Evolutionary conservation across 371 early-diverging fungal species (phyloP), one percentile per base, ranked within the genome.

Genomic region (Mortierella sp.): DNA sequence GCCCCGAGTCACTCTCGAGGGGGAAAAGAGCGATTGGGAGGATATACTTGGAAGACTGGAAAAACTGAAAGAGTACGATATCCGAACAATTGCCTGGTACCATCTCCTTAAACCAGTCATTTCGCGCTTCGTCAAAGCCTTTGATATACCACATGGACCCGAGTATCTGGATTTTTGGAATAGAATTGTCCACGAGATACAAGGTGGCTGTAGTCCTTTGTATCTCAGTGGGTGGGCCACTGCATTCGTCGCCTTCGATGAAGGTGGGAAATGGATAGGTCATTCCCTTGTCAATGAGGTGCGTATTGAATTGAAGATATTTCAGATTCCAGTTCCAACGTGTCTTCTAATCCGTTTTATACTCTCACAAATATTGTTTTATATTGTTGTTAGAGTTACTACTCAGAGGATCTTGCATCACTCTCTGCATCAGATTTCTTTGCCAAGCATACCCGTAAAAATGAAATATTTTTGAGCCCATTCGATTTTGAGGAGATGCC

Each of bases 1-100:
- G 13, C 79, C 79, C 21, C 66, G 66, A 21, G 75, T 78, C 15
- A 74, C 75, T 38, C 69, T 78, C 3, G 70, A 69, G 21, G 79
- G 76, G 0, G 68, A 67, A 57, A 68, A 64, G 21, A 48, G 61
- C 28, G 67, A 77, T 65, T 77, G 72, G 77, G 47, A 66, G 57
- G 58, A 78, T n/a, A n/a, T 78, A 36, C 70, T 63, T 40, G 52
- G 45, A 24, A 76, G 63, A 52, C 28, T 67, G 4, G 63, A 55
- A 50, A 67, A 78, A 66, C 63, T 78, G 62, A 59, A 32, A 36
- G 70, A 65, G 33, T 73, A 73, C 40, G 75, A 75, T 41, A 58
- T 69, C 38, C 48, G 65, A 9, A 61, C 69, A 43, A 73, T 53
- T 38, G 62, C 50, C 19, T 74, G 79, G 79, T 32, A 64, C 32